Evolutionary conservation across 169 alveolate genomes (phyloP), one percentile per base, ranked within the genome.

Genomic region (Theileria luwenshuni): DNA sequence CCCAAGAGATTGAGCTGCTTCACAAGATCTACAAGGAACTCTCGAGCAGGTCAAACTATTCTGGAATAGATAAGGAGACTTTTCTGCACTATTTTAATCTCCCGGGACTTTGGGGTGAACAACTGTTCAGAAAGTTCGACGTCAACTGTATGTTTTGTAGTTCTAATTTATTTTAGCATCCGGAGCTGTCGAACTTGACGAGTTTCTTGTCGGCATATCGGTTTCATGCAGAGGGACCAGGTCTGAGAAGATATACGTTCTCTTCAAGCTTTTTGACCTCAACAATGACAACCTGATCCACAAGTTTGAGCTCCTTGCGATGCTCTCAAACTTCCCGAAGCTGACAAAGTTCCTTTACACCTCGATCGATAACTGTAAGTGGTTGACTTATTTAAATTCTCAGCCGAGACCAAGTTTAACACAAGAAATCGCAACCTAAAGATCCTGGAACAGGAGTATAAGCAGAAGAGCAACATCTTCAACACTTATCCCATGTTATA

Each of bases 21-120:
- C 47, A 73, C 43, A 70, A 90, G 72, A 76, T 92, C 27, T 91
- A 77, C 70, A 91, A 91, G 73, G 95, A 87, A 28, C 81, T 92
- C 35, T 86, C 94, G 21, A 81, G 89, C 41, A 56, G 95, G n/a
- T 83, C 92, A 32, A 64, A 63, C n/a, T 67, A 85, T 23, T 23
- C 28, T 15, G 94, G 95, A 13, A 91, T 92, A 23, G 95, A 90
- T 86, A 91, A 91, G 77, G 95, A 87, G 52, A 92, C 96, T 0
- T 92, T 92, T 51, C 88, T 92, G 30, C 95, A 91, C 72, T 92
- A 90, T 76, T 92, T 92, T 69, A 91, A 92, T 19, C 76, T 92
- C 8, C 96, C 96, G 0, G 96, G 96, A 3, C 85, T 92, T 15
- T 92, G 96, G 96, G 96, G 96, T 3, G 96, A 92, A 71, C 92